Evolutionary conservation across 805 yeast species (phyloP).

Genomic region (Vanderwaltozyma verrucispora): DNA sequence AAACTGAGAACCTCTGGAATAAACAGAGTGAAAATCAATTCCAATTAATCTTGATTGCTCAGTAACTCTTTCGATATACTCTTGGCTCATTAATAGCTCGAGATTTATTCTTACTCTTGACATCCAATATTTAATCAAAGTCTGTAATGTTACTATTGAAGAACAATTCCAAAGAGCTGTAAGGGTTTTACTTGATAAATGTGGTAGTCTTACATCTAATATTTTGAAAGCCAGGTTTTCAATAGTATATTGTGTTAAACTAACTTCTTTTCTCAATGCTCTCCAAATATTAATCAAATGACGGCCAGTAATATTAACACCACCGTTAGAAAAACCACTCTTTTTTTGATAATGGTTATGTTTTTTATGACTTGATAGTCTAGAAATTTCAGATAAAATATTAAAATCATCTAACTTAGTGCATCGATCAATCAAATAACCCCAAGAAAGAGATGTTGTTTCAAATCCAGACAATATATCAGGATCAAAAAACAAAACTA

Average conservation of each 20-base stretch:
- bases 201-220: slow-evolving; percentile 60
- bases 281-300: slow-evolving; percentile 86
- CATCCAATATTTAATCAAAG: slow-evolving; percentile 39
- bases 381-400: slow-evolving; percentile 47
- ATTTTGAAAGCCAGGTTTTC: slow-evolving; percentile 67
- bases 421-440: slow-evolving; percentile 66
- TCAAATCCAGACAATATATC: slow-evolving; percentile 86
- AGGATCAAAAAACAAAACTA: slow-evolving; percentile 64
- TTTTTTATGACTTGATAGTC: slow-evolving; percentile 40
- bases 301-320: slow-evolving; percentile 62
- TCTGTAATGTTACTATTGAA: slow-evolving; percentile 26
- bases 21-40: slow-evolving; percentile 78
- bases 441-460: slow-evolving; percentile 77
- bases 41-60: slow-evolving; percentile 85
- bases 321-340: slow-evolving; percentile 75
- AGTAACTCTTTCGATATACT: slow-evolving; percentile 55
- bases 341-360: slow-evolving; percentile 58
- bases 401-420: slow-evolving; percentile 37
- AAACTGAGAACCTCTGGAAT: slow-evolving; percentile 86
- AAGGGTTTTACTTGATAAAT: slow-evolving; percentile 39
- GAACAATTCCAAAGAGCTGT: slow-evolving; percentile 35
- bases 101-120: slow-evolving; percentile 32
- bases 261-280: slow-evolving; percentile 49
- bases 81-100: slow-evolving; percentile 47
- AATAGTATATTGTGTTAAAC: slow-evolving; percentile 55